Conservation (phyloP, 1,284 basidiomycete genomes). For the Cerrena zonata region DNA sequence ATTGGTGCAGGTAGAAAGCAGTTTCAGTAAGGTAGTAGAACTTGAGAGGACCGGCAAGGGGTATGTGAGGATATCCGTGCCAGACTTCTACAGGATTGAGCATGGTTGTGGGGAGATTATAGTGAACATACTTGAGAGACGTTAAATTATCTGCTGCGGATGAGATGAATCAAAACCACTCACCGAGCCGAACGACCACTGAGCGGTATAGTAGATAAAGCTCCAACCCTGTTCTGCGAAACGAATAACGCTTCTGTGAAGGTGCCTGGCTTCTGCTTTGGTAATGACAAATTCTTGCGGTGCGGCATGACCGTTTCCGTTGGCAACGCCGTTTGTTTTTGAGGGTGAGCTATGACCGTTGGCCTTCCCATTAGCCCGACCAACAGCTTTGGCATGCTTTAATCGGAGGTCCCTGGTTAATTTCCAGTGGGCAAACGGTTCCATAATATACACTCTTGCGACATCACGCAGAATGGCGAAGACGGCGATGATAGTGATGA, state of each 20-base stretch:
- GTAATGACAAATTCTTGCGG: slow-evolving; percentile 18
- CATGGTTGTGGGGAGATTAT: slow-evolving; percentile 62
- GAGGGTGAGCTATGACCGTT: slow-evolving; percentile 29
- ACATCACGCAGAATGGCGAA: slow-evolving; percentile 79
- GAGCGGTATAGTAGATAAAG: slow-evolving; percentile 72
- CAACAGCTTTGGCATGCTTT: slow-evolving; percentile 25
- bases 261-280: slow-evolving; percentile 40
- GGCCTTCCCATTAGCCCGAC: slow-evolving; percentile 25
- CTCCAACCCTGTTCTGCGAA: slow-evolving; percentile 96
- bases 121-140: slow-evolving; percentile 66
- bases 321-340: slow-evolving; percentile 28
- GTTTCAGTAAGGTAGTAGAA: slow-evolving; percentile 87
- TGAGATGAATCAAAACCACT: slow-evolving; percentile 34
- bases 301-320: slow-evolving; percentile 25
- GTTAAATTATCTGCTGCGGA: slow-evolving; percentile 8
- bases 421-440: slow-evolving; percentile 74
- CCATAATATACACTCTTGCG: slow-evolving; percentile 64
- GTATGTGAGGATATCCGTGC: slow-evolving; percentile 78
- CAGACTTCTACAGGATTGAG: slow-evolving; percentile 71
- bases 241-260: slow-evolving; percentile 71
- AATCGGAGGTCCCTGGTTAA: slow-evolving; percentile 44
- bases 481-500: slow-evolving; percentile 67
- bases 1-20: slow-evolving; percentile 91
- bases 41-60: slow-evolving; percentile 76
- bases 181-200: slow-evolving; percentile 79